Percentiles rank a stretch among this genome's conserved stretches.
phyloP scores from a whole-genome alignment of 371 early-diverging fungal genomes.

The Rhizopus stolonifer region DNA sequence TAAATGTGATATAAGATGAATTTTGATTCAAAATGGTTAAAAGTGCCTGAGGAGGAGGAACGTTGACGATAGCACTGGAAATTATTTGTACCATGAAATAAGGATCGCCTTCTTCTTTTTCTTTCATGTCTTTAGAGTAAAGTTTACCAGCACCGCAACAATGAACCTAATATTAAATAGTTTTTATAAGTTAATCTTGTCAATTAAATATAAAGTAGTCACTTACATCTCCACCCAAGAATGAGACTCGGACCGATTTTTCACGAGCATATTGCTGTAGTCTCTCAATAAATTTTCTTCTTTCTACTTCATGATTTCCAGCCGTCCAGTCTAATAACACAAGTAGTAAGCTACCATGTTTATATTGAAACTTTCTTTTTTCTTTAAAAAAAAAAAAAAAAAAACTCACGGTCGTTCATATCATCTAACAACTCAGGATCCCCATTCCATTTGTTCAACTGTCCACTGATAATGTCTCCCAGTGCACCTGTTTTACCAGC shows the following conservation, averaged over 20 bases:
- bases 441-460: conserved; percentile 66
- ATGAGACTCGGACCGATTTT: conserved; percentile 68
- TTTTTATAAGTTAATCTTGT: no score
- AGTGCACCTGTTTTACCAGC: conserved; percentile 50
- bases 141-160: conserved; percentile 72
- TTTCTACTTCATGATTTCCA: conserved; percentile 66
- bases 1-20: conserved; percentile 22
- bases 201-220: not conserved
- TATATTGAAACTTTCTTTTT: no score
- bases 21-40: conserved; percentile 27
- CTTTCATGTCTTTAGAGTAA: conserved; percentile 50
- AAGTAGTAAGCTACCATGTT: no score
- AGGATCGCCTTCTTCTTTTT: conserved; percentile 56
- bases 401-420: conserved; percentile 58
- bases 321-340: conserved; percentile 61
- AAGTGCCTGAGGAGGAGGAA: conserved; percentile 38
- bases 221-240: conserved; percentile 79
- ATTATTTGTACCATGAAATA: conserved; percentile 72
- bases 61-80: conserved; percentile 73
- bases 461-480: conserved; percentile 45
- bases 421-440: conserved; percentile 81
- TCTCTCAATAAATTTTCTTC: conserved; percentile 62
- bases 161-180: conserved; percentile 44
- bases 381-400: not conserved
- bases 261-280: conserved; percentile 69